A percentile compares a stretch with the other conserved stretches of the same genome.
Evolutionary conservation across 1,139 yeast genomes (phyloP).

Genomic region (Scheffersomyces stambukii): DNA sequence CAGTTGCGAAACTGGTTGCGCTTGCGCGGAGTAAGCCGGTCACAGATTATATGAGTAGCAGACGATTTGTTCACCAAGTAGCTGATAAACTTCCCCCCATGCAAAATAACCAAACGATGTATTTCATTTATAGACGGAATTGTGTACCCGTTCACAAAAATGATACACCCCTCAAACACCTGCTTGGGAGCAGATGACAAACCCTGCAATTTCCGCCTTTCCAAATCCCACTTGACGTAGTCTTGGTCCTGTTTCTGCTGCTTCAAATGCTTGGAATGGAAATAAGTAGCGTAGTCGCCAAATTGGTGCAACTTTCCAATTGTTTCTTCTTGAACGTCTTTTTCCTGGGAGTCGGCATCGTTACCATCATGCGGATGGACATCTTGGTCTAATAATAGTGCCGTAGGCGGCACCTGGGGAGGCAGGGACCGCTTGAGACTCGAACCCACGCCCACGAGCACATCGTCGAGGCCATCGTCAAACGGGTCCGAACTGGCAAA

Average conservation of each 20-base stretch:
- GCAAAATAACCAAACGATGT: slow-evolving; percentile 62
- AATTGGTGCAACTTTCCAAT: slow-evolving; percentile 46
- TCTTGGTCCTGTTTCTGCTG: slow-evolving; percentile 65
- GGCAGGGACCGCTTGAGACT: neutral
- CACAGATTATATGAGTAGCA: slow-evolving; percentile 84
- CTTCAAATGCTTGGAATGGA: slow-evolving; percentile 59
- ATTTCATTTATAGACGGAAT: slow-evolving; percentile 69
- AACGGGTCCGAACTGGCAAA: slow-evolving; percentile 32
- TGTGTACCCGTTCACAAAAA: slow-evolving; percentile 86
- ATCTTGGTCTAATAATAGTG: no score
- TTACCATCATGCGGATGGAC: slow-evolving; percentile 2
- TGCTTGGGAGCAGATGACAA: slow-evolving; percentile 17
- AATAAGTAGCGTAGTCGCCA: slow-evolving; percentile 69
- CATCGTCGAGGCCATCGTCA: slow-evolving; percentile 36
- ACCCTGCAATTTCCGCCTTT: slow-evolving; percentile 27
- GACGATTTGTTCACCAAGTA: slow-evolving; percentile 64
- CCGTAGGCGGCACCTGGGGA: neutral
- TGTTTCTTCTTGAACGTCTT: slow-evolving; percentile 14
- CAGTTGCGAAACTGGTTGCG: slow-evolving; percentile 58
- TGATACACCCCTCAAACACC: slow-evolving; percentile 58
- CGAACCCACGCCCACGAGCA: slow-evolving; percentile 10
- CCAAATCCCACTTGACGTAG: slow-evolving; percentile 46
- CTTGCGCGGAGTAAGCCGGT: slow-evolving; percentile 74
- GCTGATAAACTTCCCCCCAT: slow-evolving; percentile 79
- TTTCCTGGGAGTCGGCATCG: slow-evolving; percentile 4